Evolutionary conservation across 2,329 filamentous ascomycete genomes (phyloP).

Genomic region (Pseudogymnoascus sp.): DNA sequence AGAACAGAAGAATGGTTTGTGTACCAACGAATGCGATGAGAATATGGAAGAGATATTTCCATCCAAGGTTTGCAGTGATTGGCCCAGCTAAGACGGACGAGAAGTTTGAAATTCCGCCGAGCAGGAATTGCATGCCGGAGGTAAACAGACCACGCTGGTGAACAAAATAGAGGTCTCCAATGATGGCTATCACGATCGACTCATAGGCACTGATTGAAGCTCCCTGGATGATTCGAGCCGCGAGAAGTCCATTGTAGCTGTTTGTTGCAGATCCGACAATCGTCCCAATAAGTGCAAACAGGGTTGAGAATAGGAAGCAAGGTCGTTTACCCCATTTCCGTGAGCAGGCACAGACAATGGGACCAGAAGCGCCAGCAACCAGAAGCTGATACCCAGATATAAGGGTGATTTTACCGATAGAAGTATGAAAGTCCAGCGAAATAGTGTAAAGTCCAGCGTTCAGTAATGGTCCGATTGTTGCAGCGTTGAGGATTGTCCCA

Average conservation of each 20-base stretch:
- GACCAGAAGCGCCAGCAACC: not conserved
- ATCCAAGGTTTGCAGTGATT: not conserved
- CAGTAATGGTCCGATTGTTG: not conserved
- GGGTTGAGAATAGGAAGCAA: not conserved
- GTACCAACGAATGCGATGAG: not conserved
- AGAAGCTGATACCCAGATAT: not conserved
- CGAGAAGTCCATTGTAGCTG: not conserved
- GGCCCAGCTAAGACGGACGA: not conserved
- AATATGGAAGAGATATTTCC: not conserved
- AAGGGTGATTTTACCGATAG: not conserved
- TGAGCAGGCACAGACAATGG: not conserved
- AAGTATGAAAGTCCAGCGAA: too few species aligned
- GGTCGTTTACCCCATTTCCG: not conserved
- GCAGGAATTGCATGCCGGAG: not conserved
- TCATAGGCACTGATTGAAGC: not conserved
- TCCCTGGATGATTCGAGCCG: not conserved
- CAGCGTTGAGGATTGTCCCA: conserved; percentile 22
- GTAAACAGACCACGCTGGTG: not conserved
- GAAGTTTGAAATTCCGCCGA: not conserved
- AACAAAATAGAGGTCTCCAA: not conserved
- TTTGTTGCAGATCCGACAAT: not conserved
- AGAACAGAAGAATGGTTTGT: not conserved
- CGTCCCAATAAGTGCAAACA: not conserved
- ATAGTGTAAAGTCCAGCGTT: not conserved
- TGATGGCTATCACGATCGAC: not conserved